A percentile compares a stretch with the other conserved stretches of the same genome.
phyloP scores from a whole-genome alignment of 805 yeast genomes.

The Myxozyma mucilagina region DNA sequence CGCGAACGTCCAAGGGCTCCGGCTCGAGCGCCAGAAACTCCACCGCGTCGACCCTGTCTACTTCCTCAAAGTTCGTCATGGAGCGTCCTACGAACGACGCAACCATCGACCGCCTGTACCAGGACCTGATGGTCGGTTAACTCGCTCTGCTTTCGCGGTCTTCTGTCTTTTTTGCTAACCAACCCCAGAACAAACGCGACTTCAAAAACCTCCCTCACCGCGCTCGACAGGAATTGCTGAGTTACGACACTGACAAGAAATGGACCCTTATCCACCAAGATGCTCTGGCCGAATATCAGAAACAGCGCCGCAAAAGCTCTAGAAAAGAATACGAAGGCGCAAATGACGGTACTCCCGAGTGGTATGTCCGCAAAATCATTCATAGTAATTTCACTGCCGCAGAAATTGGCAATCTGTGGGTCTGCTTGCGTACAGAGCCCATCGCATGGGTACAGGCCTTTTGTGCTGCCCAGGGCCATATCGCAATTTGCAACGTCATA shows the following conservation, averaged over 20 bases:
- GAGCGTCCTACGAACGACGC: slow-evolving; percentile 68
- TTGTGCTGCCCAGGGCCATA: slow-evolving; percentile 77
- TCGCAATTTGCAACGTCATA: slow-evolving; percentile 68
- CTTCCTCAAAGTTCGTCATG: slow-evolving; percentile 44
- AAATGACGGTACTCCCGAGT: slow-evolving; percentile 58
- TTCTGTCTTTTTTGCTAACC: not conserved
- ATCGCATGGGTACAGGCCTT: slow-evolving; percentile 78
- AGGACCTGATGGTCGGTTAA: slow-evolving; percentile 62
- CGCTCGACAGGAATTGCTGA: slow-evolving; percentile 74
- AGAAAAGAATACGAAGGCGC: slow-evolving; percentile 36
- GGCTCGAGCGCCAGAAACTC: slow-evolving; percentile 5
- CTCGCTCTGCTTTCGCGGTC: not conserved
- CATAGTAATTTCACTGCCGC: slow-evolving; percentile 65
- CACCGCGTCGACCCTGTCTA: slow-evolving; percentile 11
- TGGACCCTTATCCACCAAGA: slow-evolving; percentile 92
- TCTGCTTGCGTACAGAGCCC: slow-evolving; percentile 88
- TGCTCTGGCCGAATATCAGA: slow-evolving; percentile 70
- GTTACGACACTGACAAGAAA: slow-evolving; percentile 73
- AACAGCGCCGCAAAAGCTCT: slow-evolving; percentile 44
- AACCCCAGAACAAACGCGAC: slow-evolving; percentile 53
- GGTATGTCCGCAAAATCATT: slow-evolving; percentile 71
- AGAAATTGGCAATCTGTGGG: slow-evolving; percentile 83
- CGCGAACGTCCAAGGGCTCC: slow-evolving; percentile 3
- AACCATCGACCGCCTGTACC: slow-evolving; percentile 72
- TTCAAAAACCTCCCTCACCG: slow-evolving; percentile 66